A percentile compares a stretch with the other conserved stretches of the same genome.
These are phyloP conservation scores for Coniosporium apollinis DNA, from an alignment of 495 filamentous ascomycete species.

Conservation along the genomic window DNA sequence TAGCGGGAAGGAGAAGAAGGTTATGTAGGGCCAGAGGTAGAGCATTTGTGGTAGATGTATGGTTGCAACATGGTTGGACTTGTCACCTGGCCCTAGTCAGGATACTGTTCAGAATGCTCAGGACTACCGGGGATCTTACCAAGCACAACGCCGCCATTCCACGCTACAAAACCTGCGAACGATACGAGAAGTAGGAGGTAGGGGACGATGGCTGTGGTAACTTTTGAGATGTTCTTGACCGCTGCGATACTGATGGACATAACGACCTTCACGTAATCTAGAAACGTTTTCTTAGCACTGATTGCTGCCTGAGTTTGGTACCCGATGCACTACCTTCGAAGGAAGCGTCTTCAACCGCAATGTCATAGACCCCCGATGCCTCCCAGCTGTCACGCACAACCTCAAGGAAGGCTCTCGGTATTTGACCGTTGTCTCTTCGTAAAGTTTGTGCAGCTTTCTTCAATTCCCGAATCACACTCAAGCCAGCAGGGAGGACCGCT, in stretches of 20 bases:
- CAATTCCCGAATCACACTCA: slow-evolving; percentile 40
- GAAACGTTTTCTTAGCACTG: not conserved
- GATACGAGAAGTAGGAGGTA: slow-evolving; percentile 47
- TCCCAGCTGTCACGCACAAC: slow-evolving; percentile 9
- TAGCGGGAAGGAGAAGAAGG: slow-evolving; percentile 78
- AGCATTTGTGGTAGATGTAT: slow-evolving; percentile 85
- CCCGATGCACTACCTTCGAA: slow-evolving; percentile 26
- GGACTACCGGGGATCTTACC: slow-evolving; percentile 30
- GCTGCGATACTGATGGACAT: slow-evolving; percentile 43
- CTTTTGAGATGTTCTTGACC: slow-evolving; percentile 30
- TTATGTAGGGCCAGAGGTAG: slow-evolving; percentile 79
- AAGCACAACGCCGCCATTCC: slow-evolving; percentile 84
- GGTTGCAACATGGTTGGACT: slow-evolving; percentile 79
- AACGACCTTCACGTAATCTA: slow-evolving; percentile 43
- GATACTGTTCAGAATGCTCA: slow-evolving; percentile 1
- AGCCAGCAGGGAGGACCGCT: slow-evolving; percentile 63
- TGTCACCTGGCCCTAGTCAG: slow-evolving; percentile 48
- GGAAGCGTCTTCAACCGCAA: slow-evolving; percentile 20
- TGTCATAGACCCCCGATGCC: slow-evolving; percentile 42
- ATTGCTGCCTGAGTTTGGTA: not conserved
- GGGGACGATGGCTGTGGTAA: slow-evolving; percentile 40
- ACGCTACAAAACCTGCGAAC: slow-evolving; percentile 61
- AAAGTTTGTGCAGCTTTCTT: not conserved
- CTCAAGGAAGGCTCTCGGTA: not conserved
- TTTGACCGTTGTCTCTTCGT: not conserved